phyloP scores from a whole-genome alignment of 2,329 filamentous ascomycete species.

The Westerdykella aurantiaca region DNA sequence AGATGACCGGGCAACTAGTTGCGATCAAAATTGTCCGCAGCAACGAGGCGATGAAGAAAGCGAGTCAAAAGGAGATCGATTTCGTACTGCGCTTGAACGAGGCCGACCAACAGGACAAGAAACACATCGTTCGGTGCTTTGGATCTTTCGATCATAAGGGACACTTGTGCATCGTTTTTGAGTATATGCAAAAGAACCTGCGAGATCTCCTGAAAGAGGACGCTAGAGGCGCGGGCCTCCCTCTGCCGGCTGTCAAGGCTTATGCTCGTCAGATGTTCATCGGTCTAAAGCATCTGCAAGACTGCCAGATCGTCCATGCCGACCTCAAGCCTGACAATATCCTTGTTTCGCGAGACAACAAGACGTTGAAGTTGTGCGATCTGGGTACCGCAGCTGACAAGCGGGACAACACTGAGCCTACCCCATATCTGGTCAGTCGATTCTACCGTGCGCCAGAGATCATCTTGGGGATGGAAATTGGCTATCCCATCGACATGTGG shows the following conservation, averaged over 20 bases:
- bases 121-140: slow-evolving; percentile 84
- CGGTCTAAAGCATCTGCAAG: slow-evolving; percentile 78
- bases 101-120: slow-evolving; percentile 80
- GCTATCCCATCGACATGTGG: slow-evolving; percentile 95
- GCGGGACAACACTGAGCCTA: slow-evolving; percentile 77
- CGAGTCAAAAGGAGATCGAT: slow-evolving; percentile 88
- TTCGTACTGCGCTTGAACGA: slow-evolving; percentile 83
- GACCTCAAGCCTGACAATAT: slow-evolving; percentile 99
- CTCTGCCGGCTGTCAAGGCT: slow-evolving; percentile 75
- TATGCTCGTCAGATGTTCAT: slow-evolving; percentile 95
- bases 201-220: slow-evolving; percentile 94
- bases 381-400: slow-evolving; percentile 91
- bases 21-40: slow-evolving; percentile 98
- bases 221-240: slow-evolving; percentile 72
- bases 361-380: slow-evolving; percentile 89
- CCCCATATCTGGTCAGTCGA: slow-evolving; percentile 89
- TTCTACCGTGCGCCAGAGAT: slow-evolving; percentile 98
- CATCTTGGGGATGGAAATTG: slow-evolving; percentile 92
- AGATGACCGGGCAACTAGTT: slow-evolving; percentile 58
- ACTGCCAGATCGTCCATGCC: slow-evolving; percentile 89
- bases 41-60: slow-evolving; percentile 89
- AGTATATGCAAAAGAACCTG: slow-evolving; percentile 78
- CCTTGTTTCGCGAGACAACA: slow-evolving; percentile 53
- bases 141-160: slow-evolving; percentile 89
- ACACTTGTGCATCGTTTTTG: slow-evolving; percentile 94